Percentiles rank a stretch among this genome's conserved stretches.
phyloP scores from a whole-genome alignment of 2,329 filamentous ascomycete species.

The Hypoxylon sp. region DNA sequence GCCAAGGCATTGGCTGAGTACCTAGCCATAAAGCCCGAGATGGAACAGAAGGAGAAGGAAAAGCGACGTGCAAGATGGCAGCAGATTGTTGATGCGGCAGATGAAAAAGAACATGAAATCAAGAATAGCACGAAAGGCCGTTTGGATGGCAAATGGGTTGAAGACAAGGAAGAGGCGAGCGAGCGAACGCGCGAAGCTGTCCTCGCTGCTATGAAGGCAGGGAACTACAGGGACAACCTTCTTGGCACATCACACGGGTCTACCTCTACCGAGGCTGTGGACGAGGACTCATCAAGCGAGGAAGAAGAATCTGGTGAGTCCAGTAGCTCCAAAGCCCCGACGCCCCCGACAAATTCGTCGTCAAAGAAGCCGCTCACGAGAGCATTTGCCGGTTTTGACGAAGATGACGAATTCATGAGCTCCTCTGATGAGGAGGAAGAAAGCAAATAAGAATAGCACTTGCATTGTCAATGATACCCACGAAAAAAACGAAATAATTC shows the following conservation, averaged over 20 bases:
- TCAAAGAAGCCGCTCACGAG: conserved; percentile 58
- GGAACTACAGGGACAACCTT: conserved; percentile 73
- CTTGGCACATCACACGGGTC: conserved; percentile 67
- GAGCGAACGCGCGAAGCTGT: conserved; percentile 87
- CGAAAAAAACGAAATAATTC: conserved; percentile 4
- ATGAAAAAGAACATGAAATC: conserved; percentile 86
- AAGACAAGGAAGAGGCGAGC: conserved; percentile 90
- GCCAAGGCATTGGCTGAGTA: conserved; percentile 97
- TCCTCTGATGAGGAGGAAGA: conserved; percentile 71
- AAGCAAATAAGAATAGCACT: conserved; percentile 38
- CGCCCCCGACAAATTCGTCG: conserved; percentile 62
- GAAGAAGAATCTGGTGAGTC: conserved; percentile 58
- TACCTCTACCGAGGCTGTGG: conserved; percentile 57
- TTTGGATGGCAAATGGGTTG: conserved; percentile 93
- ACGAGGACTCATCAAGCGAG: conserved; percentile 54
- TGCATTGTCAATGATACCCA: conserved; percentile 36
- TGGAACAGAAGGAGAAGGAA: conserved; percentile 95
- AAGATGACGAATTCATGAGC: conserved; percentile 82
- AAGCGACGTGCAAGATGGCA: conserved; percentile 88
- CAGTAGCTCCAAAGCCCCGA: conserved; percentile 64
- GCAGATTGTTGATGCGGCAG: conserved; percentile 86
- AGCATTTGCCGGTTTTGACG: conserved; percentile 82
- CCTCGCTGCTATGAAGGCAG: conserved; percentile 76
- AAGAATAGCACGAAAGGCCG: conserved; percentile 78
- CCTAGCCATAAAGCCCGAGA: conserved; percentile 93